Evolutionary conservation across 2,329 filamentous ascomycete genomes (phyloP), one percentile per base, ranked within the genome.

Genomic region (Hirsutella minnesotensis): DNA sequence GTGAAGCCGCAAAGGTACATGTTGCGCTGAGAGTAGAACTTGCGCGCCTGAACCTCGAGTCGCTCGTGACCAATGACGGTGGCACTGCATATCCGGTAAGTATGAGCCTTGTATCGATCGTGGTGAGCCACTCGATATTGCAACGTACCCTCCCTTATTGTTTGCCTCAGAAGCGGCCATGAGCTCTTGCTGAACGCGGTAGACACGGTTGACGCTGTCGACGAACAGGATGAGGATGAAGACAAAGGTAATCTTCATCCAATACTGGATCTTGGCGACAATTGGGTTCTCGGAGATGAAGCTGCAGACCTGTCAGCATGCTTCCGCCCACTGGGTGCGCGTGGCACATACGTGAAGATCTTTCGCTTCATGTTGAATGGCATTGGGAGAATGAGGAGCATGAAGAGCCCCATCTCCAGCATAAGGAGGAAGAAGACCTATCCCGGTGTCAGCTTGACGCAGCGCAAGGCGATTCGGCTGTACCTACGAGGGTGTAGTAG

Each of bases 1-100:
- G 92, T 98, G 75, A 98, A 98, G 56, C 92, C 92, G 67, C 92
- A 96, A 48, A 98, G 88, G 71, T 98, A 98, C 92, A 98, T 98
- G 80, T 98, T 98, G 66, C 92, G 89, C 73, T 98, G 90, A 48
- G 89, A 95, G 77, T 98, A 98, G 75, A 98, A 98, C 70, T 98
- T 98, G 76, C 92, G 88, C 51, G 92, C 90, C 68, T 98, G 92
- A 41, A 96, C 90, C 69, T 98, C 92, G 77, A 94, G 88, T 51
- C 92, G 90, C 63, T 96, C 92, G 60, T 86, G 83, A 50, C 92
- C 90, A 56, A 95, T 79, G 46, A 89, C 80, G 41, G 81, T 77
- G 59, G 83, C 66, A 44, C 66, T 70, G 52, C 43, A 42, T 16
- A 9, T 4, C 5, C 15, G 13, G 30, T 31, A 10, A 38, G n/a